phyloP scores from a whole-genome alignment of 306 rosid species.

The Citrullus colocynthis region DNA sequence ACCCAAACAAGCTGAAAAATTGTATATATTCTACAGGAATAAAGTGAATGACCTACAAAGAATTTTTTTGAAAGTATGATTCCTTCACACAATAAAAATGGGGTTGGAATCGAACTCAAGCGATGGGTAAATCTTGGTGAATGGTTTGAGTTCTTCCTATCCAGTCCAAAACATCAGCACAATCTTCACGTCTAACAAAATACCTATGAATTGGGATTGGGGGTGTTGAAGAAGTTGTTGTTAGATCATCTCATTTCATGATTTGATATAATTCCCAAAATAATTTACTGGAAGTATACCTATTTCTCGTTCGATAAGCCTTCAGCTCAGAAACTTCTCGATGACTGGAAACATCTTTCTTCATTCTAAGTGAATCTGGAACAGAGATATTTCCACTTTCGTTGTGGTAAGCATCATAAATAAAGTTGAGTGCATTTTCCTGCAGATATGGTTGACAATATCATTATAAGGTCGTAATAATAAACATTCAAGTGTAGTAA shows the following conservation, averaged over 20 bases:
- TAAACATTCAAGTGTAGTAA: background rate
- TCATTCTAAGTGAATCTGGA: slow-evolving; percentile 50
- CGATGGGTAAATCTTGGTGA: slow-evolving; percentile 3
- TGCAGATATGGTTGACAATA: slow-evolving; percentile 16
- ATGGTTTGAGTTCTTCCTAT: slow-evolving; percentile 39
- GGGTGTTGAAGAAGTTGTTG: background rate
- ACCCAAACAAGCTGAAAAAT: background rate
- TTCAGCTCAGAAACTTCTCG: slow-evolving; percentile 43
- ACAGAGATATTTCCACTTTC: slow-evolving; percentile 34
- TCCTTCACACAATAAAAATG: background rate
- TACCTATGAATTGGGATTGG: slow-evolving; percentile 27
- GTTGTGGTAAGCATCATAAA: slow-evolving; percentile 41
- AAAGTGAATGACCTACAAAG: background rate
- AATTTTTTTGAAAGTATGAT: background rate
- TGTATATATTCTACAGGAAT: background rate
- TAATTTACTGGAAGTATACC: slow-evolving; percentile 21
- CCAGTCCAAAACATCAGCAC: slow-evolving; percentile 61
- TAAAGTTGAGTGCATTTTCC: slow-evolving; percentile 62
- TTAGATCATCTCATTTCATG: background rate
- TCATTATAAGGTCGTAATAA: background rate
- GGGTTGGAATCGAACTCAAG: slow-evolving; percentile 7
- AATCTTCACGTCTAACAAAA: slow-evolving; percentile 62
- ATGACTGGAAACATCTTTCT: slow-evolving; percentile 31
- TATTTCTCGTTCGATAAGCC: slow-evolving; percentile 52
- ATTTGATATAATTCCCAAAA: background rate